Conservation (phyloP, 1,284 basidiomycete species). For the Bothia castanella region DNA sequence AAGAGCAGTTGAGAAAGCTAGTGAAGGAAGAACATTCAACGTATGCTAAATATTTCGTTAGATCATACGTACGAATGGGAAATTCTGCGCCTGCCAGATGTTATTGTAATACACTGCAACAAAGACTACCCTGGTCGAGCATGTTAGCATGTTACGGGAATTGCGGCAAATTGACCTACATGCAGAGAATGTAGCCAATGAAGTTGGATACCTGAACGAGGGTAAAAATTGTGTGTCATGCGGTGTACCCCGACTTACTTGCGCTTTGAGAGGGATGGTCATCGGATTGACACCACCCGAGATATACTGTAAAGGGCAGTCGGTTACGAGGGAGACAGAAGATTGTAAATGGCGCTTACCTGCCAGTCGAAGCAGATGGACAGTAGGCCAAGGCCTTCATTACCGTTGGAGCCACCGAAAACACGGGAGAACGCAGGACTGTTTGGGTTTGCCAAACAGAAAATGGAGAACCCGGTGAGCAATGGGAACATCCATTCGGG, state of each 20-base stretch:
- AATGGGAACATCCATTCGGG: conserved; percentile 52
- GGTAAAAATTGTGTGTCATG: background rate
- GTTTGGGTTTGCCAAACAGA: conserved; percentile 55
- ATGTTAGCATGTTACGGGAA: conserved; percentile 6
- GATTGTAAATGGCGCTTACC: conserved; percentile 16
- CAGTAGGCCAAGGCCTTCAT: conserved; percentile 52
- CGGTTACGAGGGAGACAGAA: too few species aligned
- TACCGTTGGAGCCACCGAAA: conserved; percentile 60
- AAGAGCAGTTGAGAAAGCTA: conserved; percentile 50
- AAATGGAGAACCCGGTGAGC: conserved; percentile 50
- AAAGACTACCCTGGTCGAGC: conserved; percentile 38
- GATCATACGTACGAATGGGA: conserved; percentile 44
- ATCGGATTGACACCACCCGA: conserved; percentile 40
- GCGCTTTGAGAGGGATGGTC: conserved; percentile 43
- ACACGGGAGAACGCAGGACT: conserved; percentile 48
- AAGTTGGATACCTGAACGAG: conserved; percentile 37
- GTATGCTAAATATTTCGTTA: background rate
- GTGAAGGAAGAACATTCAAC: too few species aligned
- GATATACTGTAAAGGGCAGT: conserved; percentile 37
- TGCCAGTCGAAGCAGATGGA: conserved; percentile 58
- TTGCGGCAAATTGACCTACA: conserved; percentile 29
- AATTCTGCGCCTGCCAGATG: conserved; percentile 45
- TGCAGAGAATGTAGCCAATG: conserved; percentile 44
- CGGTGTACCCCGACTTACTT: conserved; percentile 19
- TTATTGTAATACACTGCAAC: conserved; percentile 42